phyloP scores from a whole-genome alignment of 208 protist genomes.

The Crithidia thermophila region DNA sequence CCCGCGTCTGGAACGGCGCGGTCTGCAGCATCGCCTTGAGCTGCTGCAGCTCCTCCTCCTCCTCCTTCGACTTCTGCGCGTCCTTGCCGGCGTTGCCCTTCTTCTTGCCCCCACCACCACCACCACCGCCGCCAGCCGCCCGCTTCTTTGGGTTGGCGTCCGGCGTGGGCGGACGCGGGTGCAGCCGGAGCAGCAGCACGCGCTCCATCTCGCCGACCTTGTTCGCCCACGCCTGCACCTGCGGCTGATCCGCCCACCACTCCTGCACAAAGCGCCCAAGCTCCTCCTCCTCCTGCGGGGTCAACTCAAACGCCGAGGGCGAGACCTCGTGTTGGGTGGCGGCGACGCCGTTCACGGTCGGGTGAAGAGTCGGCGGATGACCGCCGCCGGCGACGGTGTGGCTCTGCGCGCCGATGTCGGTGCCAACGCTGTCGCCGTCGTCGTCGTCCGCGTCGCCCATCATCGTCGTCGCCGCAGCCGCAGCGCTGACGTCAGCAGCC shows the following conservation, averaged over 20 bases:
- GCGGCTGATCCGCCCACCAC: conserved; percentile 54
- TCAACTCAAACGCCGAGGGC: conserved; percentile 42
- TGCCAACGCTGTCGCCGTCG: conserved; percentile 12
- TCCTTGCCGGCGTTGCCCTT: conserved; percentile 39
- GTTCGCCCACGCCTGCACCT: conserved; percentile 46
- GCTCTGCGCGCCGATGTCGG: not conserved
- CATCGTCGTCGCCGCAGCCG: not conserved
- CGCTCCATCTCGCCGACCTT: conserved; percentile 81
- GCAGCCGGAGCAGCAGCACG: conserved; percentile 68
- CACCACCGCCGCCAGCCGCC: conserved; percentile 29
- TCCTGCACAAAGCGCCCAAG: conserved; percentile 63
- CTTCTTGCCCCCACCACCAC: conserved; percentile 28
- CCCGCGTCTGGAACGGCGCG: conserved; percentile 79
- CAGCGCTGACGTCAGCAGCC: not conserved
- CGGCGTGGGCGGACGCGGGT: conserved; percentile 26
- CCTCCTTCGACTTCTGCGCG: conserved; percentile 62
- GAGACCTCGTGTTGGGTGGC: conserved; percentile 34
- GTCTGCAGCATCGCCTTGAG: conserved; percentile 58
- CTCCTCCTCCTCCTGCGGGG: conserved; percentile 59
- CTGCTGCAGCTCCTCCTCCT: conserved; percentile 70
- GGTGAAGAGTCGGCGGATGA: not conserved
- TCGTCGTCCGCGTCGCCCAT: conserved; percentile 1
- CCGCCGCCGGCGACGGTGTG: not conserved
- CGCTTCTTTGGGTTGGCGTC: conserved; percentile 75
- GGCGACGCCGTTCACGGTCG: no score